phyloP scores from a whole-genome alignment of 768 basidiomycete species.

The Gelatoporia subvermispora region DNA sequence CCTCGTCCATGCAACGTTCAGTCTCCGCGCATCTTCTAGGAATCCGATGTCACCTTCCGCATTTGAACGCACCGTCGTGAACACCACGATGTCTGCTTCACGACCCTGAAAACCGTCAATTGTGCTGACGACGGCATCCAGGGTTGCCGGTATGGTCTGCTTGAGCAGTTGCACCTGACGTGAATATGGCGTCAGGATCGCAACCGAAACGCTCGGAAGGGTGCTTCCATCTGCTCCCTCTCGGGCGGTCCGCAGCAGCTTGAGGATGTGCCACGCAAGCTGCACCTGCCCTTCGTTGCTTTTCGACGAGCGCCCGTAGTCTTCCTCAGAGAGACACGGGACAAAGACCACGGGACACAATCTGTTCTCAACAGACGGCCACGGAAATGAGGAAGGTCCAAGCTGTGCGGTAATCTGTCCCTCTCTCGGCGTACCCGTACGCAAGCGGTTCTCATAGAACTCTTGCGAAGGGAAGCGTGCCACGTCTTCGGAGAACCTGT shows the following conservation, averaged over 20 bases:
- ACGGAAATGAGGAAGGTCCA: slow-evolving; percentile 47
- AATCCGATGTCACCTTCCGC: slow-evolving; percentile 58
- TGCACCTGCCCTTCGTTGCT: slow-evolving; percentile 56
- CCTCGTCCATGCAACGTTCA: slow-evolving; percentile 72
- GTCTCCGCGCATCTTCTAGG: slow-evolving; percentile 50
- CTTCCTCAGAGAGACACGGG: slow-evolving; percentile 51
- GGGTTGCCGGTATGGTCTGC: slow-evolving; percentile 27
- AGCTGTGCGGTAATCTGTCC: slow-evolving; percentile 23
- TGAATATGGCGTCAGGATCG: slow-evolving; percentile 56
- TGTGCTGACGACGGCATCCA: slow-evolving; percentile 37
- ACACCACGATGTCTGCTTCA: slow-evolving; percentile 63
- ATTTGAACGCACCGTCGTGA: slow-evolving; percentile 62
- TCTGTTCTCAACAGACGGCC: slow-evolving; percentile 38
- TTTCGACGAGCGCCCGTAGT: slow-evolving; percentile 57
- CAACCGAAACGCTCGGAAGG: slow-evolving; percentile 24
- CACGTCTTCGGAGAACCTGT: slow-evolving; percentile 55
- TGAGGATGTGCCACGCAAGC: slow-evolving; percentile 42
- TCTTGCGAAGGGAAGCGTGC: slow-evolving; percentile 58
- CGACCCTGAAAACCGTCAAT: slow-evolving; percentile 66
- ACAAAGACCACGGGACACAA: slow-evolving; percentile 54
- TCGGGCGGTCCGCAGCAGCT: slow-evolving; percentile 31
- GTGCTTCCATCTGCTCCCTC: neutral
- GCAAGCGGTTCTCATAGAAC: slow-evolving; percentile 55
- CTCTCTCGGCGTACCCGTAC: slow-evolving; percentile 34
- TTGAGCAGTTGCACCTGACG: slow-evolving; percentile 50